Base-by-base conservation (phyloP, 1,284 basidiomycete species). In the Rhizoctonia solani region DNA sequence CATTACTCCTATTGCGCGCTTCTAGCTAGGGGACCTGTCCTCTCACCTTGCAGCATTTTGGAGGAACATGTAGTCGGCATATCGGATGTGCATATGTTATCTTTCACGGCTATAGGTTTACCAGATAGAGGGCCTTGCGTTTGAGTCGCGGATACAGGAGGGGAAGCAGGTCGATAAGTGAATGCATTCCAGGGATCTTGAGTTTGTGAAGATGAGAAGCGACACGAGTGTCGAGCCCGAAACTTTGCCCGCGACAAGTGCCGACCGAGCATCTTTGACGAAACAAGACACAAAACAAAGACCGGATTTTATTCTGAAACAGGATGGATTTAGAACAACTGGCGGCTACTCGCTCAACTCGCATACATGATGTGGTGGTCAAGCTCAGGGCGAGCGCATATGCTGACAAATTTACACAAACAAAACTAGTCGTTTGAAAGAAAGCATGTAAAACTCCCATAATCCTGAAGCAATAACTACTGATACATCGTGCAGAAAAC, bases 1-100 rank as follows among this genome's bases (percentile, higher is more conserved):
- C 11, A 44, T 47, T 52, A 49, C 47, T 25, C 25, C 21, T 21
- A 16, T 8, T 8, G 8, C 8, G 37, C 16, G 37, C 37, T 16
- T 49, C 8, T 41, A 34, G 32, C 4, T 58, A 1, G 37, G 34
- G 13, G 37, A 49, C 55, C 44, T n/a, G n/a, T n/a, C n/a, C n/a
- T 73, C 76, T 42, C 46, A 90, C 91, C 82, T 69, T 81, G 75
- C 2, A 97, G 81, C 77, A 93, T 90, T 0, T 78, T 76, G 0
- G 92, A 94, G 0, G 90, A 87, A 75, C 92, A 93, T 23, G 90
- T 90, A 1, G 92, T 95, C 0, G 85, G 85, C 72, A 88, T 81
- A 1, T 78, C 78, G 0, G 75, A 74, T 0, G 89, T 92, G 59
- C 88, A 89, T 69, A 96, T 94, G 72, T 92, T 93, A 73, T 95